These are phyloP conservation scores for Fusarium sp. DNA, from an alignment of 2,329 filamentous ascomycete species.

Conservation along the genomic window DNA sequence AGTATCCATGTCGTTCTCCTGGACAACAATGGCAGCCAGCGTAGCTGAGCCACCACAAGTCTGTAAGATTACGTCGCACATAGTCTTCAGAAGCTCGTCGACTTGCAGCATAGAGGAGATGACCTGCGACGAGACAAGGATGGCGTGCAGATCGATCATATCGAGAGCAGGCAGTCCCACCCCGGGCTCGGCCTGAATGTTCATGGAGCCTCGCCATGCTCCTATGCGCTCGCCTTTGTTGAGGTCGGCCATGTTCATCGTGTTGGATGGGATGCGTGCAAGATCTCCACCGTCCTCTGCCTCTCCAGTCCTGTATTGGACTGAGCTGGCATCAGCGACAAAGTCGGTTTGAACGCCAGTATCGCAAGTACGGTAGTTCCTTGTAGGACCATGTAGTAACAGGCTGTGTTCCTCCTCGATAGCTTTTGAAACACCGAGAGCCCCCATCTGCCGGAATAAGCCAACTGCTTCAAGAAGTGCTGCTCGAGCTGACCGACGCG, in stretches of 20 bases:
- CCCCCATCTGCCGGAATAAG: slow-evolving; percentile 74
- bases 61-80: slow-evolving; percentile 82
- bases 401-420: slow-evolving; percentile 74
- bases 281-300: slow-evolving; percentile 55
- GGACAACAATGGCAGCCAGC: slow-evolving; percentile 76
- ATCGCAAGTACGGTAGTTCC: slow-evolving; percentile 67
- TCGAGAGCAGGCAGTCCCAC: slow-evolving; percentile 76
- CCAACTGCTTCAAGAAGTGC: slow-evolving; percentile 72
- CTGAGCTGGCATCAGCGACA: slow-evolving; percentile 61
- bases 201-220: slow-evolving; percentile 69
- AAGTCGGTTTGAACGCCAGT: slow-evolving; percentile 76
- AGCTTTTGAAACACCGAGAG: slow-evolving; percentile 71
- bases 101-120: slow-evolving; percentile 81
- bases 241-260: slow-evolving; percentile 53
- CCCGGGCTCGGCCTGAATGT: slow-evolving; percentile 62
- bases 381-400: slow-evolving; percentile 68
- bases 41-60: slow-evolving; percentile 76
- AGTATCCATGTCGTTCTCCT: slow-evolving; percentile 67
- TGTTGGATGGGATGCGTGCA: slow-evolving; percentile 53
- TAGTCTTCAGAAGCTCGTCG: slow-evolving; percentile 78
- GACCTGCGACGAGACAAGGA: slow-evolving; percentile 79
- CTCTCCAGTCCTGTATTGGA: slow-evolving; percentile 59
- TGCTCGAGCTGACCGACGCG: slow-evolving; percentile 73
- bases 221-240: slow-evolving; percentile 65
- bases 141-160: slow-evolving; percentile 83